These are phyloP conservation scores for Leccinum longicurvipes DNA, from an alignment of 768 basidiomycete species.

Conservation along the genomic window DNA sequence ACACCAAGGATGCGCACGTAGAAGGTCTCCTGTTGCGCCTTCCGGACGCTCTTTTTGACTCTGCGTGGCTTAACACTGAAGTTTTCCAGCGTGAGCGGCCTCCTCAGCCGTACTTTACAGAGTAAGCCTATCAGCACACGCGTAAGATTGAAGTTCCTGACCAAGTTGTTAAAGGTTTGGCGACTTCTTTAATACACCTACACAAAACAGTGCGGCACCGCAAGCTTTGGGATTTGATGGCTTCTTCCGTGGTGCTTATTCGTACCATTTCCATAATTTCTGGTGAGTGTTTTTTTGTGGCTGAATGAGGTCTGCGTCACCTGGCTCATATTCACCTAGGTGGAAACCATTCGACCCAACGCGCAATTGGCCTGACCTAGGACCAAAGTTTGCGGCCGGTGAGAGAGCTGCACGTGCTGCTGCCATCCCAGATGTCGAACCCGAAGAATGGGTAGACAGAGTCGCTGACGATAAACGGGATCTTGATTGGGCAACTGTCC, in stretches of 20 bases:
- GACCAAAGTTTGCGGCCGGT: slow-evolving; percentile 68
- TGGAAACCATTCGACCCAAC: slow-evolving; percentile 93
- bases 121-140: slow-evolving; percentile 44
- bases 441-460: slow-evolving; percentile 38
- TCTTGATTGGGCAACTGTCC: slow-evolving; percentile 87
- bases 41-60: slow-evolving; percentile 94
- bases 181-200: slow-evolving; percentile 85
- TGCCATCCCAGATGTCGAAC: slow-evolving; percentile 30
- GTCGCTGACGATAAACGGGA: slow-evolving; percentile 72
- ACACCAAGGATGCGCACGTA: slow-evolving; percentile 84
- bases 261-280: slow-evolving; percentile 95
- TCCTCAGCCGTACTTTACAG: slow-evolving; percentile 89
- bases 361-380: slow-evolving; percentile 96
- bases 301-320: not conserved
- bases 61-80: slow-evolving; percentile 95
- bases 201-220: slow-evolving; percentile 71
- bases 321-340: slow-evolving; percentile 43
- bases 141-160: slow-evolving; percentile 1
- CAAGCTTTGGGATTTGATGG: slow-evolving; percentile 89
- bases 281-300: slow-evolving; percentile 52
- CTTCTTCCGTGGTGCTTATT: slow-evolving; percentile 94
- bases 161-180: slow-evolving; percentile 54
- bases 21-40: slow-evolving; percentile 82
- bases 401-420: slow-evolving; percentile 64
- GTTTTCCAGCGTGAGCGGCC: slow-evolving; percentile 89